Evolutionary conservation across 108 stramenopile genomes (phyloP).

Genomic region (Fragilariopsis cylindrus): DNA sequence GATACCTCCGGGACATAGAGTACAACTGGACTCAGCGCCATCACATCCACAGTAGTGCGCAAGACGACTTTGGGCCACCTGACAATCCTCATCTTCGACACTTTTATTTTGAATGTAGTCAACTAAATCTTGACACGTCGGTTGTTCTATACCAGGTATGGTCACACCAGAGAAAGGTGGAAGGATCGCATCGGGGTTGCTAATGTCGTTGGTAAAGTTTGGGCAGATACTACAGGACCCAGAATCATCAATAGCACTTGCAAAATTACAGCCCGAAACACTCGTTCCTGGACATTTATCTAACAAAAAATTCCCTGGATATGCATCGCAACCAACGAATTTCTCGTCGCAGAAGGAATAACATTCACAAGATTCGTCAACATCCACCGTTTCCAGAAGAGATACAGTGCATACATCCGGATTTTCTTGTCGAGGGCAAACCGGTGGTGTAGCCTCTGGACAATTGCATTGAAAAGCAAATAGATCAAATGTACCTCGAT

Average conservation of each 20-base stretch:
- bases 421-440: conserved; percentile 23
- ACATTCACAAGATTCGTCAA: conserved; percentile 28
- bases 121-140: conserved; percentile 11
- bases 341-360: conserved; percentile 33
- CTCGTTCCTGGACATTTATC: conserved; percentile 12
- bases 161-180: conserved; percentile 14
- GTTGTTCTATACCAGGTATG: not conserved
- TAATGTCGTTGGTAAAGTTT: conserved; percentile 3
- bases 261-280: conserved; percentile 30
- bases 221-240: conserved; percentile 12
- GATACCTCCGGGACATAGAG: conserved; percentile 26
- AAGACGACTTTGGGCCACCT: conserved; percentile 10
- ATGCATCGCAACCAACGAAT: conserved; percentile 17
- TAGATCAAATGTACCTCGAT: conserved; percentile 6
- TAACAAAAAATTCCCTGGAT: conserved; percentile 26
- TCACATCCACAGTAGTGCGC: conserved; percentile 30
- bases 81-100: not conserved
- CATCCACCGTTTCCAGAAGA: conserved; percentile 17
- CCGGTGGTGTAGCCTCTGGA: not conserved
- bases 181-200: conserved; percentile 13
- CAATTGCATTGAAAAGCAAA: conserved; percentile 25
- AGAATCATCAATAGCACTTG: conserved; percentile 17
- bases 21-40: conserved; percentile 16
- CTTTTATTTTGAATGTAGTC: not conserved
- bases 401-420: conserved; percentile 28